Evolutionary conservation across 2,329 filamentous ascomycete genomes (phyloP), one percentile per base, ranked within the genome.

Genomic region (Colletotrichum sp.): DNA sequence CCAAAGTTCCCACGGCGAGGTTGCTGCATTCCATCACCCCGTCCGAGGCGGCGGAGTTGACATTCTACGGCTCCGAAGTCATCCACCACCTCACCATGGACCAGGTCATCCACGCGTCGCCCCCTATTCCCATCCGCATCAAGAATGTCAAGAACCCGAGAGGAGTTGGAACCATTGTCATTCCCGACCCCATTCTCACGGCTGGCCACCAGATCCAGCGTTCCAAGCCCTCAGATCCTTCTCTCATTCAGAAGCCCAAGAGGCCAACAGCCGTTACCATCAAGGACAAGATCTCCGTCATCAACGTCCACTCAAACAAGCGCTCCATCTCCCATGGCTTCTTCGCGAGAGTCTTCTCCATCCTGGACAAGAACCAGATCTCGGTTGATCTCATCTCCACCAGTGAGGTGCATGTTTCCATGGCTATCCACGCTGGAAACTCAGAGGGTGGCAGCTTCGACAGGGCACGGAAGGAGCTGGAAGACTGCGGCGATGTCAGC

Each of bases 41-140:
- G 1, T 94, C 95, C 12, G 97, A 99, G 86, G 97, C 97, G 3
- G 96, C 97, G 15, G 97, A 99, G 85, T 89, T 99, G 87, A 99
- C 97, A 3, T 97, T 96, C 82, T 97, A 96, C 83, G 95, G 95
- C 77, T 96, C 96, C 77, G 97, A 99, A 85, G 97, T 99, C 82
- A 99, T 99, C 80, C 97, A 99, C 84, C 97, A 98, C 79, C 94
- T 98, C 83, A 99, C 97, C 81, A 99, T 99, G 96, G 96, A 99
- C 86, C 97, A 99, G 86, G 93, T 94, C 78, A 96, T 97, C 82
- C 94, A 95, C 81, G 95, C 95, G n/a, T 86, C 88, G 28, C 92
- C 92, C 1, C 93, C 93, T 68, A 97, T 97, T 81, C 94, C 93
- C 18, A 96, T 97, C 81, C 94, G 95, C 79, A 97, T 97, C 87